These are phyloP conservation scores for Dicorynia guianensis DNA, from an alignment of 306 rosid species.

Conservation along the genomic window DNA sequence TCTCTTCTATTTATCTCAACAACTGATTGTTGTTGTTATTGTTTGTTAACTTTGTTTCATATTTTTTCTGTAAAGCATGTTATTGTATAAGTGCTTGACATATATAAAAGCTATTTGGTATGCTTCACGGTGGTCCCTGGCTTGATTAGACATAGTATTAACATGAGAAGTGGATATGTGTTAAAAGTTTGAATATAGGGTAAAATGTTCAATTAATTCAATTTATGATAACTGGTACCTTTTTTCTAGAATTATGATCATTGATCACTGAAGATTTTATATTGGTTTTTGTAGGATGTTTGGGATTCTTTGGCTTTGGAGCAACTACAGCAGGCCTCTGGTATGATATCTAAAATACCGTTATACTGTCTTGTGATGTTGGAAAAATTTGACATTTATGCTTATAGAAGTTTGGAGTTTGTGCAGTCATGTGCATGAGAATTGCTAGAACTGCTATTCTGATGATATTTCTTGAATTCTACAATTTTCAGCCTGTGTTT, in stretches of 20 bases:
- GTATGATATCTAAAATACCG: conserved; percentile 51
- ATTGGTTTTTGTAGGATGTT: conserved; percentile 62
- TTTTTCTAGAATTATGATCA: neutral
- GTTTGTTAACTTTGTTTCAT: conserved; percentile 12
- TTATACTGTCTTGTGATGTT: neutral
- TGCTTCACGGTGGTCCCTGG: conserved; percentile 2
- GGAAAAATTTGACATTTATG: neutral
- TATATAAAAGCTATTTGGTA: conserved; percentile 6
- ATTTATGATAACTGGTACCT: neutral
- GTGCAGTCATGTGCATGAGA: conserved; percentile 17
- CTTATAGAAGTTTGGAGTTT: neutral
- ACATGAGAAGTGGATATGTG: neutral
- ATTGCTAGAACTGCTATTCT: conserved; percentile 4
- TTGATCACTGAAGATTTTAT: conserved; percentile 17
- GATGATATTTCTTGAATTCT: conserved; percentile 6
- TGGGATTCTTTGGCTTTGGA: conserved; percentile 93
- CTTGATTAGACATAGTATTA: conserved; percentile 7
- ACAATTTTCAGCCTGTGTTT: conserved; percentile 9
- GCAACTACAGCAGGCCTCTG: conserved; percentile 83
- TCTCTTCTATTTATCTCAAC: conserved; percentile 7
- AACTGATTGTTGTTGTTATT: conserved; percentile 25
- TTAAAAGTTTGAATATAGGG: neutral
- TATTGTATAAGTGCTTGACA: neutral
- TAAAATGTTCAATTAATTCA: neutral
- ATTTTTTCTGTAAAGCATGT: conserved; percentile 3